phyloP scores from a whole-genome alignment of 345 rosid genomes.

The Aquilaria malaccensis region DNA sequence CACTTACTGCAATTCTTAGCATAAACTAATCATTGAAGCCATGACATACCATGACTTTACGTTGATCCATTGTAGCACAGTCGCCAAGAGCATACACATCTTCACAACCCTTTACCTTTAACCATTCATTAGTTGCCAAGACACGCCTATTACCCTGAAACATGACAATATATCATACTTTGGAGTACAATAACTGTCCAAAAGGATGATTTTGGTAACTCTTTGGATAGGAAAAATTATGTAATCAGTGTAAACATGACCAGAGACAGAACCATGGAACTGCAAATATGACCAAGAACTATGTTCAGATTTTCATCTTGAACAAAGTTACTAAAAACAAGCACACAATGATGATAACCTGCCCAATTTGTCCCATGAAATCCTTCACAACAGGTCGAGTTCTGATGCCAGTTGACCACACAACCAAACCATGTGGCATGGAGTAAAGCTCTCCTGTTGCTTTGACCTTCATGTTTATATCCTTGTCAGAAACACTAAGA shows the following conservation, averaged over 20 bases:
- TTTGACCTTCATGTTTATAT: constrained; percentile 57
- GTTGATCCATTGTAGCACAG: constrained; percentile 89
- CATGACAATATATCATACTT: constrained; percentile 8
- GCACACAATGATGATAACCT: constrained; percentile 32
- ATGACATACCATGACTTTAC: constrained; percentile 66
- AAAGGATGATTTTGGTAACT: constrained; percentile 13
- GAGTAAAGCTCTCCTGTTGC: constrained; percentile 48
- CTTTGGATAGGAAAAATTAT: constrained; percentile 5
- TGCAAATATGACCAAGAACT: constrained; percentile 3
- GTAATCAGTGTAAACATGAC: too few relatives aligned
- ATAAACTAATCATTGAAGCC: constrained; percentile 7
- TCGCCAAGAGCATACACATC: constrained; percentile 89
- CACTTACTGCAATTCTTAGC: neutral
- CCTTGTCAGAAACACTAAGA: constrained; percentile 62
- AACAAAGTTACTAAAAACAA: neutral
- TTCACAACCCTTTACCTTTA: constrained; percentile 72
- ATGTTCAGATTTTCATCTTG: neutral
- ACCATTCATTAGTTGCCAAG: constrained; percentile 86
- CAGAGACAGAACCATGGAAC: neutral
- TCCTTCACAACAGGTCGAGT: constrained; percentile 73
- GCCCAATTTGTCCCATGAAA: constrained; percentile 89
- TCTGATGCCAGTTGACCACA: constrained; percentile 92
- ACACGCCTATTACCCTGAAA: constrained; percentile 60
- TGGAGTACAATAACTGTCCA: too few relatives aligned
- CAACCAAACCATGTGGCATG: constrained; percentile 77